Evolutionary conservation across 1,284 basidiomycete genomes (phyloP).

Genomic region (Boletus albobrunnescens): DNA sequence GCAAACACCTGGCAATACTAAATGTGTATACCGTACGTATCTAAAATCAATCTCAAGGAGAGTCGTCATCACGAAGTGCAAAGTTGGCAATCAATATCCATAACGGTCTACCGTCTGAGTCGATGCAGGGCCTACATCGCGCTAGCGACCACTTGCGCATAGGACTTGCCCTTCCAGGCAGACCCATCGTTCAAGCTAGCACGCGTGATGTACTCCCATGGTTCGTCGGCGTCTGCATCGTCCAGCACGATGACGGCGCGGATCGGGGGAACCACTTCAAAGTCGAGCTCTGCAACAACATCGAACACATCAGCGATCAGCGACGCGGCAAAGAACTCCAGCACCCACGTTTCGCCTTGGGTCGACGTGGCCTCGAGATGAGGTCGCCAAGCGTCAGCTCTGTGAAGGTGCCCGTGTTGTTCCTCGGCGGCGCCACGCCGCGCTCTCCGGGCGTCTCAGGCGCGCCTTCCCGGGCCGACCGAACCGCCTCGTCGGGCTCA

Average conservation of each 20-base stretch:
- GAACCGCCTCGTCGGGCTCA: slow-evolving; percentile 5
- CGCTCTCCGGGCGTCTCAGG: not conserved
- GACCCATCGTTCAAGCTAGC: slow-evolving; percentile 36
- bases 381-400: slow-evolving; percentile 29
- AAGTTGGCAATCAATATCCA: not conserved
- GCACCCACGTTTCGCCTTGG: slow-evolving; percentile 29
- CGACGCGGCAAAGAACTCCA: not conserved
- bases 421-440: slow-evolving; percentile 5
- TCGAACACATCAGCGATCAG: not conserved
- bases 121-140: slow-evolving; percentile 17
- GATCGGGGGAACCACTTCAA: slow-evolving; percentile 42
- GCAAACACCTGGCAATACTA: not conserved
- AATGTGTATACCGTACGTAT: slow-evolving; percentile 13
- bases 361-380: slow-evolving; percentile 20
- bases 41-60: slow-evolving; percentile 9
- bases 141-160: slow-evolving; percentile 38
- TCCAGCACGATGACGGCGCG: slow-evolving; percentile 45
- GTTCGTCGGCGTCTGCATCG: slow-evolving; percentile 38
- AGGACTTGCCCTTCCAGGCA: slow-evolving; percentile 39
- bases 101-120: not conserved
- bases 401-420: slow-evolving; percentile 10
- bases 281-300: slow-evolving; percentile 33
- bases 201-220: slow-evolving; percentile 44
- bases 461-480: not conserved
- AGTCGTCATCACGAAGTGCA: slow-evolving; percentile 15